Conservation (phyloP, 768 basidiomycete species). For the Lactarius sp. region DNA sequence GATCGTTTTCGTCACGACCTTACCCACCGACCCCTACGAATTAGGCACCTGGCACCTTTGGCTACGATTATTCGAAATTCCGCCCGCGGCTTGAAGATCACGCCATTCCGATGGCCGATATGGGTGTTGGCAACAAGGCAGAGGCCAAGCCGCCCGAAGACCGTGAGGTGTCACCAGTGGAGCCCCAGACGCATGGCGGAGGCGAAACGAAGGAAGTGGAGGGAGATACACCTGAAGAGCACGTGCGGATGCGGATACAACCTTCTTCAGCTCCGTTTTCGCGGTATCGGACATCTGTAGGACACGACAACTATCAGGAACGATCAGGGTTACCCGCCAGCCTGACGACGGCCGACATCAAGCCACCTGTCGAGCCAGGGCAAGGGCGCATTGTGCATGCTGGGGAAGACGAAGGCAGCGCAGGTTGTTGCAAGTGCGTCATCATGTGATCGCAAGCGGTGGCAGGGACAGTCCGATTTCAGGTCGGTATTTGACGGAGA, state of each 20-base stretch:
- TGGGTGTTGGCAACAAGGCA: conserved; percentile 11
- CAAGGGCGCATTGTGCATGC: conserved; percentile 23
- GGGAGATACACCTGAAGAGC: conserved; percentile 19
- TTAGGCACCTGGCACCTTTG: conserved; percentile 81
- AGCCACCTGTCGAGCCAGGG: conserved; percentile 9
- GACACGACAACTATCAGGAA: conserved; percentile 11
- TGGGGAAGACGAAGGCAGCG: conserved; percentile 46
- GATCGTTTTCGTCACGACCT: neutral
- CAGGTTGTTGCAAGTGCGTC: conserved; percentile 77
- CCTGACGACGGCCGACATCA: conserved; percentile 21
- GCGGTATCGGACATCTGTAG: conserved; percentile 39
- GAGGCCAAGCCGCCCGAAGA: conserved; percentile 11
- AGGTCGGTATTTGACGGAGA: neutral
- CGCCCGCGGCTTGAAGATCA: conserved; percentile 33
- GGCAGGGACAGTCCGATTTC: conserved; percentile 2
- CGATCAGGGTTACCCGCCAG: conserved; percentile 19
- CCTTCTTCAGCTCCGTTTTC: conserved; percentile 61
- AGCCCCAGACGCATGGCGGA: neutral
- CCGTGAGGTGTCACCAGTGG: neutral
- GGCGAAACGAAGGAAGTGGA: neutral
- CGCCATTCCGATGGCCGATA: conserved; percentile 3
- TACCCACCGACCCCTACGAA: neutral
- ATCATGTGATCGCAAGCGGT: conserved; percentile 59
- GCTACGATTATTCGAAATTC: conserved; percentile 69
- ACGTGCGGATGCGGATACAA: conserved; percentile 30